Conservation (phyloP, 345 rosid genomes). For the Theobroma cacao region DNA sequence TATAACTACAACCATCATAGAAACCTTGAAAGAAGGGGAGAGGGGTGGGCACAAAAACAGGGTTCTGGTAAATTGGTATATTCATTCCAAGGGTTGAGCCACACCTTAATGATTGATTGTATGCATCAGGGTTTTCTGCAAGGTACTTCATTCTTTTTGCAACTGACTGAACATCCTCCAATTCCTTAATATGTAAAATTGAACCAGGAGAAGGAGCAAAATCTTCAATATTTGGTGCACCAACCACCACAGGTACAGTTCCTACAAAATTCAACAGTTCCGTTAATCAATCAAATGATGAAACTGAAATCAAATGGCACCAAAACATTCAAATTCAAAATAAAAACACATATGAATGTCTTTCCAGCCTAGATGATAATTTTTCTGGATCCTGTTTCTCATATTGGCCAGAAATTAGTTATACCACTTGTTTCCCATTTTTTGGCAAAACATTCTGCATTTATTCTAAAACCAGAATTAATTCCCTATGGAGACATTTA, state of each 20-base stretch:
- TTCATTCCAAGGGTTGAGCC: background rate
- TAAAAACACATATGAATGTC: background rate
- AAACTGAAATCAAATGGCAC: background rate
- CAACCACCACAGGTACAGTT: slow-evolving; percentile 85
- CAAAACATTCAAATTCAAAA: background rate
- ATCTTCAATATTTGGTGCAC: slow-evolving; percentile 90
- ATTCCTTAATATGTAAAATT: slow-evolving; percentile 60
- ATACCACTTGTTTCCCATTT: background rate
- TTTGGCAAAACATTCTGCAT: background rate
- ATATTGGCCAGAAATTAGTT: background rate
- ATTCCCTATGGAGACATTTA: background rate
- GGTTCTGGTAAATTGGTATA: too few species aligned
- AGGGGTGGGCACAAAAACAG: too few species aligned
- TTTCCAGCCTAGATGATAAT: background rate
- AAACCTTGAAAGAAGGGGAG: background rate
- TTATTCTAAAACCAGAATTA: background rate
- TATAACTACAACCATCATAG: background rate
- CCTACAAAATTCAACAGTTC: slow-evolving; percentile 38
- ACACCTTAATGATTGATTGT: slow-evolving; percentile 72
- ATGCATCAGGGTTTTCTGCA: slow-evolving; percentile 65
- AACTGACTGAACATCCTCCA: slow-evolving; percentile 56
- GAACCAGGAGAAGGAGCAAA: slow-evolving; percentile 72
- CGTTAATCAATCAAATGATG: slow-evolving; percentile 5
- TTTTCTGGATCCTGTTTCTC: background rate
- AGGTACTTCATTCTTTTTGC: slow-evolving; percentile 76